Base-by-base conservation (phyloP, 148 eudicot species). In the Rhododendron vialii region DNA sequence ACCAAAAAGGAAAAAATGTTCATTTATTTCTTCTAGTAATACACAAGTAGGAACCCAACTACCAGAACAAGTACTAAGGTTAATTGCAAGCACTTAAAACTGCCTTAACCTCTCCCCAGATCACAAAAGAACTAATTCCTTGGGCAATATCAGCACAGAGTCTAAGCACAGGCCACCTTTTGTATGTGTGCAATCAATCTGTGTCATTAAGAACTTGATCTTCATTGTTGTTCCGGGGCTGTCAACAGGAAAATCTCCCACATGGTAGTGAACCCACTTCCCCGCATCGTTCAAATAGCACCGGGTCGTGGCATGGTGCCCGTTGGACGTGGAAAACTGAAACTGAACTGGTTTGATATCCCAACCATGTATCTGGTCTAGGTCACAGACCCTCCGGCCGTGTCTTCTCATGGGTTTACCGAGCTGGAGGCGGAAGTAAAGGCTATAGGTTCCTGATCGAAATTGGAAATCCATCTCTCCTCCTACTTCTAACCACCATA, bases 151-250 rank as follows among this genome's bases (percentile, higher is more conserved):
- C 1, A 92, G 48, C 51, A 93, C 96, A 86, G 93, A 94, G 83
- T 95, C 96, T 53, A 95, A 86, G 85, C 94, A 90, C 7, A 95
- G 91, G 4, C 98, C 98, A 7, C 93, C 95, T 86, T 95, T 95
- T 5, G 93, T 86, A 74, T 95, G 98, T 38, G 98, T 95, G 86
- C 98, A 95, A 82, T 95, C 96, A 22, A 95, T 94, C 85, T 95
- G 98, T 51, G 89, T 85, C 95, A 94, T 89, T 0, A 95, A 93
- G 86, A 92, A 95, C 83, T 90, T 93, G 85, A 95, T 71, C 80
- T 81, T 89, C 71, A 88, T 79, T 12, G 86, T 80, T 15, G 11
- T 30, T 6, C 83, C 47, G 2, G 90, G 80, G 63, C 86, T 75
- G 2, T 81, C 90, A 8, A 92, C 93, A 5, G 85, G 83, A 81